phyloP scores from a whole-genome alignment of 1,139 yeast genomes.

The Candida dubliniensis region DNA sequence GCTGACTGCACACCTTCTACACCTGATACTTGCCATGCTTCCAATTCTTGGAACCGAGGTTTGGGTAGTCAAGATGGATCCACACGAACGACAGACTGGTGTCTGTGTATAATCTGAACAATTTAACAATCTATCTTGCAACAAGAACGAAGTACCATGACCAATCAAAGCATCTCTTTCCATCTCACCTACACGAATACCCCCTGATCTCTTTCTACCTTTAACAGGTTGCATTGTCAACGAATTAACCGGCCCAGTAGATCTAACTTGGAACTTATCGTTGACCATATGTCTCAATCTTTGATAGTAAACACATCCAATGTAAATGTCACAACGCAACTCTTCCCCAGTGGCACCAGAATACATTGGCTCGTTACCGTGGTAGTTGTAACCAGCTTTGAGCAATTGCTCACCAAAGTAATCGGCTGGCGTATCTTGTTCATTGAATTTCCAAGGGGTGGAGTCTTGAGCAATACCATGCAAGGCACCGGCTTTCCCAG shows the following conservation, averaged over 20 bases:
- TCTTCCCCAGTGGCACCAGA: conserved; percentile 99
- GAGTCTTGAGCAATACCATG: conserved; percentile 98
- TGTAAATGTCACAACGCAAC: conserved; percentile 89
- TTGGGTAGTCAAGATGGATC: conserved; percentile 87
- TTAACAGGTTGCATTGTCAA: conserved; percentile 99
- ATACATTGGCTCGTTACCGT: conserved; percentile 98
- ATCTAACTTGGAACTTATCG: conserved; percentile 98
- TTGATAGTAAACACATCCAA: conserved; percentile 97
- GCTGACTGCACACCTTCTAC: conserved; percentile 86
- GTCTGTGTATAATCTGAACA: conserved; percentile 96
- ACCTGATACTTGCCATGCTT: conserved; percentile 70
- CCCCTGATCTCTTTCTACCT: conserved; percentile 99
- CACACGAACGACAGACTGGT: conserved; percentile 87
- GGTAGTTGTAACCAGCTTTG: conserved; percentile 91
- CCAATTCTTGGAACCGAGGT: conserved; percentile 91
- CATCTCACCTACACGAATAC: conserved; percentile 99
- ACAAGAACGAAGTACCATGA: conserved; percentile 95
- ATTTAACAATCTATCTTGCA: conserved; percentile 93
- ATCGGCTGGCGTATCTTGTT: conserved; percentile 94
- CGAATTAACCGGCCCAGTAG: conserved; percentile 97
- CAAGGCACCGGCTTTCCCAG: conserved; percentile 97
- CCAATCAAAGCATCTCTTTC: conserved; percentile 99
- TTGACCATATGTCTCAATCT: conserved; percentile 99
- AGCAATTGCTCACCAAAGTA: conserved; percentile 90
- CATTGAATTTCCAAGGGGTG: conserved; percentile 94